Conservation (phyloP, 208 protist species). For the Entamoeba invadens region DNA sequence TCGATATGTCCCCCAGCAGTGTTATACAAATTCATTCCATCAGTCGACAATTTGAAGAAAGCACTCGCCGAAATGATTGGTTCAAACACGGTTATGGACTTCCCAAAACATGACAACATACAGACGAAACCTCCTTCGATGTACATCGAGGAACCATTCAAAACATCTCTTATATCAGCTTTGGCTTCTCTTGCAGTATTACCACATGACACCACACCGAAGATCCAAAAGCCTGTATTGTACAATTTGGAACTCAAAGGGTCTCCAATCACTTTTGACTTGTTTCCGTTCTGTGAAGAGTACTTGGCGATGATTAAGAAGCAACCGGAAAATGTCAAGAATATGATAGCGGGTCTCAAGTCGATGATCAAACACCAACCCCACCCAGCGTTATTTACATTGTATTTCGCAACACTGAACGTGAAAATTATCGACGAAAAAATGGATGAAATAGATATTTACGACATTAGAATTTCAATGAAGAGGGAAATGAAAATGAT, state of each 20-base stretch:
- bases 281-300: neutral
- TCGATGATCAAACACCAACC: neutral
- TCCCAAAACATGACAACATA: neutral
- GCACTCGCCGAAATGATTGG: neutral
- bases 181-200: neutral
- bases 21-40: neutral
- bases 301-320: neutral
- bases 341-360: neutral
- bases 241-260: neutral
- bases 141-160: neutral
- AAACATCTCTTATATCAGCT: neutral
- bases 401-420: neutral
- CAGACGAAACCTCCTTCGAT: neutral
- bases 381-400: neutral
- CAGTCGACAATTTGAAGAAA: neutral
- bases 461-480: neutral
- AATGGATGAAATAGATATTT: neutral
- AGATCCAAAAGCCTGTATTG: neutral
- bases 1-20: neutral
- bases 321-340: neutral
- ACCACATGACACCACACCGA: neutral
- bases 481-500: neutral
- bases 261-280: neutral
- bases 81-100: neutral
- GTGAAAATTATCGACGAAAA: neutral